Evolutionary conservation across 768 basidiomycete genomes (phyloP), one percentile per base, ranked within the genome.

Genomic region (Phlebiopsis flavidoalba): DNA sequence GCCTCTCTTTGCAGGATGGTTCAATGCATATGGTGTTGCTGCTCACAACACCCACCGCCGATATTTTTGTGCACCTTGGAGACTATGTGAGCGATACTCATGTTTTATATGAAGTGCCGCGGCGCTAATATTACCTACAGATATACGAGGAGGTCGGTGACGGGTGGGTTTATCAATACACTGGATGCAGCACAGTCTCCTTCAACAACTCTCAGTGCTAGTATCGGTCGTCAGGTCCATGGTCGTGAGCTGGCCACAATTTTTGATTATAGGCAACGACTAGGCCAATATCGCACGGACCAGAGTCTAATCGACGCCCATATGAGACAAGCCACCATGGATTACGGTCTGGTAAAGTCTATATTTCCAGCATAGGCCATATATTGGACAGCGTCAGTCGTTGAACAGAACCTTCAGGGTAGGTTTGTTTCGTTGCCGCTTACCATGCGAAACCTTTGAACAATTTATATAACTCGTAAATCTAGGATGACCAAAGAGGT

Each of bases 11-110:
- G 48, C 64, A 80, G 83, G 83, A 1, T 83, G 77, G 72, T 86
- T 85, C 74, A 85, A 84, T 69, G 83, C 83, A 10, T 86, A 85
- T 65, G 82, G 80, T 3, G 75, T 79, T 53, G 83, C 81, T 6
- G 79, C 82, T 15, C 79, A 77, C 60, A 81, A 82, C 60, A 79
- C 80, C n/a, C 12, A 74, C 75, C 12, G 76, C 81, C 1, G 81
- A 85, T 61, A 70, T 83, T 37, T 84, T 82, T 59, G 68, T 85
- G 10, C 84, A 85, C 64, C 75, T 86, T 19, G 84, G 84, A 7
- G 83, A 85, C 70, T 86, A 84, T 64, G 81, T 82, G 62, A n/a
- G 77, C 71, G 24, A 24, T 31, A 5, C 21, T 56, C 19, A n/a
- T 22, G 12, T 45, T n/a, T 2, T 53, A 15, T 11, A 31, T 46